phyloP scores from a whole-genome alignment of 768 basidiomycete species.

The Pisolithus albus region DNA sequence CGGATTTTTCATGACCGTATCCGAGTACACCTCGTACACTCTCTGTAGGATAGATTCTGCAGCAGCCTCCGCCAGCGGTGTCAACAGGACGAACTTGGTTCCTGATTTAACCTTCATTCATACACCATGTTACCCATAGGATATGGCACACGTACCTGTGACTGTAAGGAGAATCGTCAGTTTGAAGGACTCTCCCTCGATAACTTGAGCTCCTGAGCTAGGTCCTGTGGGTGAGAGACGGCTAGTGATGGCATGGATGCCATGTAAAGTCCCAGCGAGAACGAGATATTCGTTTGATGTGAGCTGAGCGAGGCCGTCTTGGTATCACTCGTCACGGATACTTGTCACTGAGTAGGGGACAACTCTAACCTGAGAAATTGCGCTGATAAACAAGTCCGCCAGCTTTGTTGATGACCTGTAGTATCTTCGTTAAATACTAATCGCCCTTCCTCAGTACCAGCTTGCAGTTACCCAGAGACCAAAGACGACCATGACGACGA shows the following conservation, averaged over 20 bases:
- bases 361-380: constrained; percentile 71
- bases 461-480: constrained; percentile 64
- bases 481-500: constrained; percentile 60
- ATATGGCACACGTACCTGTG: constrained; percentile 55
- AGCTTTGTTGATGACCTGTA: constrained; percentile 94
- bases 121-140: background rate
- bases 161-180: constrained; percentile 84
- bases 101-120: constrained; percentile 39
- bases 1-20: constrained; percentile 97
- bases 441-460: background rate
- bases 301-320: constrained; percentile 87
- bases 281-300: constrained; percentile 95
- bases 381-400: constrained; percentile 94
- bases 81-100: constrained; percentile 91
- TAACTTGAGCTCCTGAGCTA: constrained; percentile 88
- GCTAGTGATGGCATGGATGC: constrained; percentile 97
- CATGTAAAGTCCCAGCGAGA: constrained; percentile 92
- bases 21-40: constrained; percentile 90
- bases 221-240: constrained; percentile 76
- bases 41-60: constrained; percentile 70
- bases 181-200: constrained; percentile 94
- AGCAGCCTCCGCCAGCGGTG: constrained; percentile 67
- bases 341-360: background rate
- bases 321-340: constrained; percentile 1
- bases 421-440: background rate